phyloP scores from a whole-genome alignment of 352 stramenopile species.

The Phytophthora pseudosyringae region DNA sequence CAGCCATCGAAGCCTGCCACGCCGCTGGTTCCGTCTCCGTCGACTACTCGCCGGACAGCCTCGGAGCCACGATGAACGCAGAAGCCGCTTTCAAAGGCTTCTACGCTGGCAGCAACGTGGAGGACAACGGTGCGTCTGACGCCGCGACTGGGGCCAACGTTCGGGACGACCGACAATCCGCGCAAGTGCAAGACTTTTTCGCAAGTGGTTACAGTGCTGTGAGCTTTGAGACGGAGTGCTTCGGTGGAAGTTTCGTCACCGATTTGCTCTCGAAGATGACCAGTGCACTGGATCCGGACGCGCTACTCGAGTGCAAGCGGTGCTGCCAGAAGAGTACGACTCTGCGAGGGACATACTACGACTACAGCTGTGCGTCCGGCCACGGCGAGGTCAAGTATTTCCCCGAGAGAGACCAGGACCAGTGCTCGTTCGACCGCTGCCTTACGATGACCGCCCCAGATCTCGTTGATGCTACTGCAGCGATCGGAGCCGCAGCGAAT shows the following conservation, averaged over 20 bases:
- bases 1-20: background rate
- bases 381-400: background rate
- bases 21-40: no score
- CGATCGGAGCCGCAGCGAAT: no score
- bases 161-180: background rate
- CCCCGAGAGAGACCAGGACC: no score
- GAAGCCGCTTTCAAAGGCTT: background rate
- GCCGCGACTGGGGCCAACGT: background rate
- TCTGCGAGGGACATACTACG: background rate
- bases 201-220: no score
- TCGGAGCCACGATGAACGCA: no score
- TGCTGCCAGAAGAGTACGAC: background rate
- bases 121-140: background rate
- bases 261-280: background rate
- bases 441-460: no score
- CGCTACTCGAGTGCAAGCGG: background rate
- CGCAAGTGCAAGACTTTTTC: background rate
- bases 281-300: background rate
- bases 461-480: no score
- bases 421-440: no score
- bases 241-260: background rate
- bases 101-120: background rate
- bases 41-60: no score
- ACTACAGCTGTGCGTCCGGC: background rate
- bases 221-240: background rate